A percentile compares a stretch with the other conserved stretches of the same genome.
Evolutionary conservation across 768 basidiomycete genomes (phyloP).

Genomic region (Lactifluus hygrophoroides): DNA sequence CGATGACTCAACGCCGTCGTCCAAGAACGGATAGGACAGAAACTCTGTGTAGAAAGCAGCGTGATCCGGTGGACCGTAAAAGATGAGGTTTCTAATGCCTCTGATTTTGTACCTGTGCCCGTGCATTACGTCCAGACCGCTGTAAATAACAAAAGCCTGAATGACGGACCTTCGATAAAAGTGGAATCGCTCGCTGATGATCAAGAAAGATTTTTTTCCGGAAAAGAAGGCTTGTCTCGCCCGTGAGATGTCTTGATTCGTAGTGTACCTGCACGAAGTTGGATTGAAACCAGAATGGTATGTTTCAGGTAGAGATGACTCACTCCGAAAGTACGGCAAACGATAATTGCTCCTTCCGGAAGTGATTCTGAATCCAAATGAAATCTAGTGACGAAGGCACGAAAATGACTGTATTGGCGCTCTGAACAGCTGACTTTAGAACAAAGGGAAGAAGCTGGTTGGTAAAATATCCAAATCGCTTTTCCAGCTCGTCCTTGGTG

Average conservation of each 20-base stretch:
- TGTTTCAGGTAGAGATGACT: conserved; percentile 20
- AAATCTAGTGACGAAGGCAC: conserved; percentile 96
- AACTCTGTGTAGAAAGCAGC: conserved; percentile 89
- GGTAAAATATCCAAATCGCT: conserved; percentile 80
- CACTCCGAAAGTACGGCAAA: conserved; percentile 90
- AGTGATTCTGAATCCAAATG: conserved; percentile 80
- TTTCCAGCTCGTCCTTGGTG: conserved; percentile 74
- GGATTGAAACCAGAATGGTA: not conserved
- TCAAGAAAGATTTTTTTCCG: conserved; percentile 75
- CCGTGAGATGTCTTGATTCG: conserved; percentile 89
- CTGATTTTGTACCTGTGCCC: conserved; percentile 74
- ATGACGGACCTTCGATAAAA: conserved; percentile 74
- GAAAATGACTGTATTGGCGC: conserved; percentile 80
- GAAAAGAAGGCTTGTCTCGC: conserved; percentile 90
- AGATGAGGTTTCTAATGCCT: conserved; percentile 87
- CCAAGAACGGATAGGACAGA: conserved; percentile 83
- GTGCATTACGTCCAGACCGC: conserved; percentile 1
- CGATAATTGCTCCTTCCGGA: conserved; percentile 63
- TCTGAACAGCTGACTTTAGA: conserved; percentile 89
- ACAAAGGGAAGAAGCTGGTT: conserved; percentile 80
- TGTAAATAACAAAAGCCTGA: not conserved
- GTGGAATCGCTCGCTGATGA: conserved; percentile 97
- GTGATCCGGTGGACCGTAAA: conserved; percentile 89
- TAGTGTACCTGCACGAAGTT: conserved; percentile 58
- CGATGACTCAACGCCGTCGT: conserved; percentile 74